A percentile compares a stretch with the other conserved stretches of the same genome.
These are phyloP conservation scores for Lithohypha guttulata DNA, from an alignment of 2,329 filamentous ascomycete species.

Conservation along the genomic window DNA sequence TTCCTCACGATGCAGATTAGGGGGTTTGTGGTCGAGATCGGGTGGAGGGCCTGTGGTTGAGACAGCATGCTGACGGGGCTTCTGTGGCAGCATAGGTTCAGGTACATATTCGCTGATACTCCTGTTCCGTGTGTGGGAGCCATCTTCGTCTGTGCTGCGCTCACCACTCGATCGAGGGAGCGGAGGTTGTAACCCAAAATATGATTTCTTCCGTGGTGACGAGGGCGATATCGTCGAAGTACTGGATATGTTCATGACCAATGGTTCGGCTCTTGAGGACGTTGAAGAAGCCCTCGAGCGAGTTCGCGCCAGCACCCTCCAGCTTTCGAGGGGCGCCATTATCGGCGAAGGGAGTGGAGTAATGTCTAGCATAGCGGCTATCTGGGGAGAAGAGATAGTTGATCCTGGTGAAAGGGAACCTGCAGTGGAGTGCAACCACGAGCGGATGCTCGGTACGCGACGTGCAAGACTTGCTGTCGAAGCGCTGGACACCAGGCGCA, in stretches of 20 bases:
- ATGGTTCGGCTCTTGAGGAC: constrained; percentile 27
- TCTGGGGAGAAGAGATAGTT: constrained; percentile 59
- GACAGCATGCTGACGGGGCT: constrained; percentile 60
- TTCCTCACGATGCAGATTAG: constrained; percentile 60
- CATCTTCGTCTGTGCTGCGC: constrained; percentile 17
- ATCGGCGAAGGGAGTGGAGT: constrained; percentile 71
- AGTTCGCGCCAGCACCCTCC: constrained; percentile 42
- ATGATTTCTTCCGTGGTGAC: constrained; percentile 27
- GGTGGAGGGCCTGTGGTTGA: constrained; percentile 45
- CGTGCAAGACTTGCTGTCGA: constrained; percentile 34
- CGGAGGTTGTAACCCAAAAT: constrained; percentile 31
- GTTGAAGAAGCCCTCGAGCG: constrained; percentile 34
- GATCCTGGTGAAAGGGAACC: constrained; percentile 50
- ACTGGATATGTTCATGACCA: constrained; percentile 9
- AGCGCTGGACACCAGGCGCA: constrained; percentile 29
- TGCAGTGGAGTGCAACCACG: constrained; percentile 31
- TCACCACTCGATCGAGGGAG: constrained; percentile 9
- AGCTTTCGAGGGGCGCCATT: constrained; percentile 57
- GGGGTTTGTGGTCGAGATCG: constrained; percentile 39
- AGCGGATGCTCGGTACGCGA: constrained; percentile 36
- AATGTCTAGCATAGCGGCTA: constrained; percentile 65
- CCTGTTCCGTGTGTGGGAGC: constrained; percentile 57
- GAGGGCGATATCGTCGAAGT: constrained; percentile 13
- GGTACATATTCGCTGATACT: constrained; percentile 84
- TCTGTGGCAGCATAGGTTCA: constrained; percentile 56